Conservation (phyloP, 73 alveolate species). For the Paramecium octaurelia region DNA sequence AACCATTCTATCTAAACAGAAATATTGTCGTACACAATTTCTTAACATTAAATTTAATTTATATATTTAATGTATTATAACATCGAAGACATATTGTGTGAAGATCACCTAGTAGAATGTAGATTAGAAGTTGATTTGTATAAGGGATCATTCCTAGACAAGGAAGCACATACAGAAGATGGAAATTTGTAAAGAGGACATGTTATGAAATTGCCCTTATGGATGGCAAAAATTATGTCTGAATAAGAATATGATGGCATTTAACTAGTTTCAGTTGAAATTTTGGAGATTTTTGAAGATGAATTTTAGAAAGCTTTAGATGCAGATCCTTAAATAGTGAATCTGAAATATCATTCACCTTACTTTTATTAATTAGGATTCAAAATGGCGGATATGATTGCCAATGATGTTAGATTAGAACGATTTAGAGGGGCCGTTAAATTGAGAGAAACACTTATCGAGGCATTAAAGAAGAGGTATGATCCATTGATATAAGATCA, state of each 20-base stretch:
- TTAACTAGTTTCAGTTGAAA: background rate
- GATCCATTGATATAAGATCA: background rate
- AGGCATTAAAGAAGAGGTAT: background rate
- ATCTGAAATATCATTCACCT: background rate
- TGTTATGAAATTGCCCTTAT: slow-evolving; percentile 7
- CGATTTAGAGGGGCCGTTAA: background rate
- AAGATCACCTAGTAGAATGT: background rate
- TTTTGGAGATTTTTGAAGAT: background rate
- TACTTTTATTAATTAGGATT: slow-evolving; percentile 4
- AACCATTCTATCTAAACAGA: slow-evolving; percentile 34
- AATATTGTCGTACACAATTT: slow-evolving; percentile 17
- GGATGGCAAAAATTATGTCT: background rate
- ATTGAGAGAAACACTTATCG: background rate
- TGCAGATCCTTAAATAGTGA: background rate
- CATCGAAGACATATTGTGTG: slow-evolving; percentile 15
- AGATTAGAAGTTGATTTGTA: background rate
- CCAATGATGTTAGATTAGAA: background rate
- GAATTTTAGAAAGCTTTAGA: background rate
- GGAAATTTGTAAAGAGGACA: slow-evolving; percentile 1
- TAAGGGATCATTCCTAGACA: background rate
- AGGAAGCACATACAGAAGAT: background rate
- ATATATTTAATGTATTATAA: slow-evolving; percentile 8
- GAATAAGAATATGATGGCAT: background rate
- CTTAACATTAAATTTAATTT: slow-evolving; percentile 17
- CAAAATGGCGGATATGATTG: background rate